These are phyloP conservation scores for Phalaenopsis aphrodite DNA, from an alignment of 106 monocot genomes.

Conservation along the genomic window DNA sequence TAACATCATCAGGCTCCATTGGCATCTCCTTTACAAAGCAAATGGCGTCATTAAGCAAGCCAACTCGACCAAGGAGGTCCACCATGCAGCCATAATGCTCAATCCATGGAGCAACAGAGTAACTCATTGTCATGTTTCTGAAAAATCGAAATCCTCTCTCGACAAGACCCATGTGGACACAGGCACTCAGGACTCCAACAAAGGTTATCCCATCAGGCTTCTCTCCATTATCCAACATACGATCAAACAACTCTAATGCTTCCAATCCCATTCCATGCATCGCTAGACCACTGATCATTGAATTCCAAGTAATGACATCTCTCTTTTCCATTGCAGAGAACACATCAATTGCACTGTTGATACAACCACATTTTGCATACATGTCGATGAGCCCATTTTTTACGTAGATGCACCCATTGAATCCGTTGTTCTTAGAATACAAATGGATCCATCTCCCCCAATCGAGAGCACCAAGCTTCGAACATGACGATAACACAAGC, in stretches of 20 bases:
- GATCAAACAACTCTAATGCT: constrained; percentile 33
- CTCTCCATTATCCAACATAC: constrained; percentile 21
- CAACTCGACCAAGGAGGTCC: constrained; percentile 18
- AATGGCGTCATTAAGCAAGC: constrained; percentile 16
- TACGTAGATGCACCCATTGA: constrained; percentile 21
- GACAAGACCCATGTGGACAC: constrained; percentile 48
- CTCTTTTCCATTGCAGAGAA: constrained; percentile 20
- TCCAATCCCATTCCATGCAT: constrained; percentile 37
- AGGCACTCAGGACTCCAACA: constrained; percentile 44
- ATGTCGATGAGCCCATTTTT: constrained; percentile 52
- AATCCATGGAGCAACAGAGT: constrained; percentile 36
- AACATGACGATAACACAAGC: constrained; percentile 37
- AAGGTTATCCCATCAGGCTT: constrained; percentile 58
- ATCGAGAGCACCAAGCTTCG: constrained; percentile 30
- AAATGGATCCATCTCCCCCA: constrained; percentile 45
- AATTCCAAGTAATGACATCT: constrained; percentile 62
- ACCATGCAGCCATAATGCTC: constrained; percentile 39
- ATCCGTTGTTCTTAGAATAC: constrained; percentile 25
- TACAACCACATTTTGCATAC: constrained; percentile 69
- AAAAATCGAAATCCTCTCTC: constrained; percentile 31
- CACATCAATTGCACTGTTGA: constrained; percentile 28
- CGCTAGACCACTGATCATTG: constrained; percentile 35
- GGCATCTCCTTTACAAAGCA: constrained; percentile 14
- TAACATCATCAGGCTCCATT: constrained; percentile 22
- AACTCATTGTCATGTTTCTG: constrained; percentile 28